Conservation (phyloP, 2,329 filamentous ascomycete species). For the Pseudogymnoascus pannorum region DNA sequence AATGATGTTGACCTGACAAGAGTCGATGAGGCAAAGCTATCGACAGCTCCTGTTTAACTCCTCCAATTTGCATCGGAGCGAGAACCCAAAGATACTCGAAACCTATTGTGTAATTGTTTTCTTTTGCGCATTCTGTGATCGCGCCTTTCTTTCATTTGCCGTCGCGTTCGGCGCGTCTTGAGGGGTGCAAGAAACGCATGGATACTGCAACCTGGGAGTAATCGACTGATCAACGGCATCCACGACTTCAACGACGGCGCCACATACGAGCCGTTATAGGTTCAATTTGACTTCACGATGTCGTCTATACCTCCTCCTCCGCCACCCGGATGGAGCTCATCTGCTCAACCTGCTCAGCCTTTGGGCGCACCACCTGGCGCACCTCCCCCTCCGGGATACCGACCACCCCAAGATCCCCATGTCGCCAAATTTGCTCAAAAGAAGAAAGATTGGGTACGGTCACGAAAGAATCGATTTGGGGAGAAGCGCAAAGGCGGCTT, state of each 20-base stretch:
- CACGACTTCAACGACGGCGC: conserved; percentile 10
- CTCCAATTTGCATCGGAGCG: conserved; percentile 4
- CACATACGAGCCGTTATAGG: not conserved
- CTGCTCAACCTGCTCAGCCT: conserved; percentile 43
- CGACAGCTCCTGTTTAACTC: conserved; percentile 6
- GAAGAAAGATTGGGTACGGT: conserved; percentile 96
- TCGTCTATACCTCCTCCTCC: conserved; percentile 56
- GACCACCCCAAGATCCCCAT: conserved; percentile 71
- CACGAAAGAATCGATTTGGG: conserved; percentile 84
- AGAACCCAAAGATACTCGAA: conserved; percentile 8
- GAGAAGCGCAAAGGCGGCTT: conserved; percentile 97
- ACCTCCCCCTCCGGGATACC: conserved; percentile 80
- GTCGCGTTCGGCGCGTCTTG: conserved; percentile 13
- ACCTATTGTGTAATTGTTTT: conserved; percentile 7
- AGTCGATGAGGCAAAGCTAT: conserved; percentile 7
- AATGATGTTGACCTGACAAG: conserved; percentile 10
- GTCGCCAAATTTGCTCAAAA: conserved; percentile 95
- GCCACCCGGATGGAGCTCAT: conserved; percentile 57
- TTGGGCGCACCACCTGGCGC: conserved; percentile 37
- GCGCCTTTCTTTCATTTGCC: conserved; percentile 11
- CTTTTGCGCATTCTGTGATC: conserved; percentile 7
- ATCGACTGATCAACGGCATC: conserved; percentile 1
- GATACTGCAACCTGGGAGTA: conserved; percentile 5
- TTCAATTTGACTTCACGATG: conserved; percentile 37
- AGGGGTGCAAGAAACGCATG: conserved; percentile 5